phyloP scores from a whole-genome alignment of 1,139 yeast genomes.

The Protomyces inouyei region DNA sequence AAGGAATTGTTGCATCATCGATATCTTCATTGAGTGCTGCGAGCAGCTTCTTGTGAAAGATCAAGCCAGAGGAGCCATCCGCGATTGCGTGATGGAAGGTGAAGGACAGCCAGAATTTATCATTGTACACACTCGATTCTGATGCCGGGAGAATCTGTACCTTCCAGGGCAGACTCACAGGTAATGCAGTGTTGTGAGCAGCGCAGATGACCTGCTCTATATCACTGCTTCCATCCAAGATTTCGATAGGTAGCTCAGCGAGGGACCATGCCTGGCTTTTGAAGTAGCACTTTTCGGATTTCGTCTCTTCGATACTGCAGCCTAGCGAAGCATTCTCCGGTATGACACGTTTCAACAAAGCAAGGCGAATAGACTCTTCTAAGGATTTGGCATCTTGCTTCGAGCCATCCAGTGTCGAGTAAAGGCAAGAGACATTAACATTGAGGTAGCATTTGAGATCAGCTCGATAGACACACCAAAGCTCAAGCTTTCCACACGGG shows the following conservation, averaged over 20 bases:
- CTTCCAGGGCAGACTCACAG: slow-evolving; percentile 2
- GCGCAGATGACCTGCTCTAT: neutral
- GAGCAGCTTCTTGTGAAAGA: slow-evolving; percentile 17
- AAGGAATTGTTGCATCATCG: neutral
- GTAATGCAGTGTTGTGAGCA: neutral
- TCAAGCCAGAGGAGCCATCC: slow-evolving; percentile 24
- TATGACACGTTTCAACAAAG: neutral
- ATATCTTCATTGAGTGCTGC: neutral
- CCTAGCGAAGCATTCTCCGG: slow-evolving; percentile 2
- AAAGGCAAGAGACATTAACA: slow-evolving; percentile 3
- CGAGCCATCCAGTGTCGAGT: neutral
- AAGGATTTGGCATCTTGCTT: neutral
- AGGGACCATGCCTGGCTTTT: neutral
- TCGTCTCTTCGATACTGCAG: neutral
- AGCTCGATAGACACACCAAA: slow-evolving; percentile 11
- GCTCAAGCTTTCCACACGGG: slow-evolving; percentile 11
- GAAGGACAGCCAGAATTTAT: slow-evolving; percentile 7
- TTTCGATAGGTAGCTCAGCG: neutral
- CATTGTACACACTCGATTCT: too few species aligned
- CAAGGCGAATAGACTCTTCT: neutral
- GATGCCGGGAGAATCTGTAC: slow-evolving; percentile 1
- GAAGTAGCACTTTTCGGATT: neutral
- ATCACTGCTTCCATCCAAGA: neutral
- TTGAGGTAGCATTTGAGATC: slow-evolving; percentile 4
- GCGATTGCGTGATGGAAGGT: slow-evolving; percentile 22